Conservation (phyloP, 306 rosid species). For the Ceratonia siliqua region DNA sequence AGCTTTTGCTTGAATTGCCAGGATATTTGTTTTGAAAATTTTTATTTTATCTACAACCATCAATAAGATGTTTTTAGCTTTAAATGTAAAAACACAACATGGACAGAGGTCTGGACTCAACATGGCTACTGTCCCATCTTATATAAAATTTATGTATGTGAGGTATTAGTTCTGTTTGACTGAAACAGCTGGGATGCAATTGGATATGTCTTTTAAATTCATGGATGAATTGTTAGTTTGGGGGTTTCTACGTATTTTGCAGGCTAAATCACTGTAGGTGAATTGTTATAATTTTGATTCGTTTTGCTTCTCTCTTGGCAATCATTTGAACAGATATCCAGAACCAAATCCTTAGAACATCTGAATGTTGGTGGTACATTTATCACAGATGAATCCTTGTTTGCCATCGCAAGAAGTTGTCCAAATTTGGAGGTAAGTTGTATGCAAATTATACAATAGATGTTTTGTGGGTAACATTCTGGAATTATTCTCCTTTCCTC, state of each 20-base stretch:
- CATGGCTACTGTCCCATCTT: neutral
- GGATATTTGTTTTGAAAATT: neutral
- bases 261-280: neutral
- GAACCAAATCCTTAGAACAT: slow-evolving; percentile 71
- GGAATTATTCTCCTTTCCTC: neutral
- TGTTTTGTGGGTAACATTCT: neutral
- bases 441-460: neutral
- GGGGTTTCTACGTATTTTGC: neutral
- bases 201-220: neutral
- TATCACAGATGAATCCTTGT: slow-evolving; percentile 82
- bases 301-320: slow-evolving; percentile 5
- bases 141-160: neutral
- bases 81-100: neutral
- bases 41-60: too few species aligned
- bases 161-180: neutral
- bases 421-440: slow-evolving; percentile 73
- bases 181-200: neutral
- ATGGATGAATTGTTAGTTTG: neutral
- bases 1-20: neutral
- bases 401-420: slow-evolving; percentile 73
- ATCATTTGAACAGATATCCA: slow-evolving; percentile 61
- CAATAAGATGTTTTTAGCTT: too few species aligned
- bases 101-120: neutral
- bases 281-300: slow-evolving; percentile 11
- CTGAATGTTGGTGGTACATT: slow-evolving; percentile 92